Evolutionary conservation across 2,329 filamentous ascomycete species (phyloP).

Genomic region (Claviceps monticola): DNA sequence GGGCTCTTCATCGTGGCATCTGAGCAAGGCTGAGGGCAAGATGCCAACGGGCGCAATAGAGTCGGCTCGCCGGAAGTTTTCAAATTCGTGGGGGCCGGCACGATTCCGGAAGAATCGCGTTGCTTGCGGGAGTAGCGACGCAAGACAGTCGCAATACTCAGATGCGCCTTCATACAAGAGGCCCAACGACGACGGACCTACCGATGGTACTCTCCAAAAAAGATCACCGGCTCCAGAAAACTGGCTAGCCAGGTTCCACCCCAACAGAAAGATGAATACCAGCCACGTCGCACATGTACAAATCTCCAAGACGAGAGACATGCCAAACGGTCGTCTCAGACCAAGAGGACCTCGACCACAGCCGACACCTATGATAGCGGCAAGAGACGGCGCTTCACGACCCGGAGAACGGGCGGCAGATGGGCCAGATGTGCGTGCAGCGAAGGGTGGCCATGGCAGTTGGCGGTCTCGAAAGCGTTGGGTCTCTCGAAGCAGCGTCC

Average conservation of each 20-base stretch:
- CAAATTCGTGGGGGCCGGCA: conserved; percentile 4
- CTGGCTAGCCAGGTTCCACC: background rate
- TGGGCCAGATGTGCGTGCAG: background rate
- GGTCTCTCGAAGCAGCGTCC: conserved; percentile 10
- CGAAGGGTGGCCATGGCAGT: background rate
- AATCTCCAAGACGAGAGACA: background rate
- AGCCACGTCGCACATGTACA: conserved; percentile 1
- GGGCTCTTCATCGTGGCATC: conserved; percentile 1
- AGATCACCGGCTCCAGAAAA: background rate
- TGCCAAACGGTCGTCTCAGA: background rate
- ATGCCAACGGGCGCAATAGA: background rate
- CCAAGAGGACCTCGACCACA: conserved; percentile 1
- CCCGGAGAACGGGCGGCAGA: background rate
- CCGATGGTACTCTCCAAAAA: background rate
- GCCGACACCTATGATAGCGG: background rate
- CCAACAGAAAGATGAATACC: background rate
- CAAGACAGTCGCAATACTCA: background rate
- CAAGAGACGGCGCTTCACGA: background rate
- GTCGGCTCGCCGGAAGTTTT: conserved; percentile 2
- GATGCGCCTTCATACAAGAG: background rate
- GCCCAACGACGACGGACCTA: background rate
- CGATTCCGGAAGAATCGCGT: conserved; percentile 1
- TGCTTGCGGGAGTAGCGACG: background rate
- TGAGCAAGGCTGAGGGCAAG: background rate
- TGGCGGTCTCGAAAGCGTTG: conserved; percentile 9